phyloP scores from a whole-genome alignment of 1,284 basidiomycete species.

The Heliocybe sulcata region DNA sequence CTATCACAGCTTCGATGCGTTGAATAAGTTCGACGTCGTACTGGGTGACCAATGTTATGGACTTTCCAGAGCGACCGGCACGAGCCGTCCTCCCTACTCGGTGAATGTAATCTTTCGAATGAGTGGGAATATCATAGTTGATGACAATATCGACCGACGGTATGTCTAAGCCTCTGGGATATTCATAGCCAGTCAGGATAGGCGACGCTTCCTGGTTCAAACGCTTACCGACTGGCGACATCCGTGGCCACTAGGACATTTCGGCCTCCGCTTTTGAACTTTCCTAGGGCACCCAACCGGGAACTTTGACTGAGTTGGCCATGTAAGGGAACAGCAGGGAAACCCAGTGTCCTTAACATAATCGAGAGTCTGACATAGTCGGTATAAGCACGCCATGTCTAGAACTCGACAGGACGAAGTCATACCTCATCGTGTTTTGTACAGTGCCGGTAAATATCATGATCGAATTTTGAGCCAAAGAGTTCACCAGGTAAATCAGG shows the following conservation, averaged over 20 bases:
- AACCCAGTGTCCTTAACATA: conserved; percentile 86
- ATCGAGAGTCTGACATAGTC: conserved; percentile 63
- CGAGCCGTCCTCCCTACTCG: conserved; percentile 96
- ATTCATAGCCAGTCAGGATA: conserved; percentile 6
- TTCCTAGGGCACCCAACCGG: conserved; percentile 89
- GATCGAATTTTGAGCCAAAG: conserved; percentile 87
- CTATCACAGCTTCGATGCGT: conserved; percentile 88
- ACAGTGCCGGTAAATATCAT: conserved; percentile 98
- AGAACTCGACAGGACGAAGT: conserved; percentile 5
- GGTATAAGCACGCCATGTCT: not conserved
- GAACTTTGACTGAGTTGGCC: conserved; percentile 94
- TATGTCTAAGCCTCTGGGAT: conserved; percentile 84
- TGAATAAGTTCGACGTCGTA: conserved; percentile 98
- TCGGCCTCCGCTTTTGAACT: conserved; percentile 94
- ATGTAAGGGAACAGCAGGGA: conserved; percentile 93
- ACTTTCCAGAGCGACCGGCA: conserved; percentile 92
- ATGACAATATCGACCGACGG: conserved; percentile 96
- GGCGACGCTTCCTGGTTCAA: not conserved
- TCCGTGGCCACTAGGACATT: conserved; percentile 94
- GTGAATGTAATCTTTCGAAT: conserved; percentile 99
- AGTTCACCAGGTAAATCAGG: conserved; percentile 86
- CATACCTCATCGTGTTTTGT: conserved; percentile 81
- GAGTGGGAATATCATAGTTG: conserved; percentile 97
- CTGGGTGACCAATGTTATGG: conserved; percentile 95
- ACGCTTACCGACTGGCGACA: conserved; percentile 81